Conservation (phyloP, 2,329 filamentous ascomycete genomes). For the Geosmithia putterillii region DNA sequence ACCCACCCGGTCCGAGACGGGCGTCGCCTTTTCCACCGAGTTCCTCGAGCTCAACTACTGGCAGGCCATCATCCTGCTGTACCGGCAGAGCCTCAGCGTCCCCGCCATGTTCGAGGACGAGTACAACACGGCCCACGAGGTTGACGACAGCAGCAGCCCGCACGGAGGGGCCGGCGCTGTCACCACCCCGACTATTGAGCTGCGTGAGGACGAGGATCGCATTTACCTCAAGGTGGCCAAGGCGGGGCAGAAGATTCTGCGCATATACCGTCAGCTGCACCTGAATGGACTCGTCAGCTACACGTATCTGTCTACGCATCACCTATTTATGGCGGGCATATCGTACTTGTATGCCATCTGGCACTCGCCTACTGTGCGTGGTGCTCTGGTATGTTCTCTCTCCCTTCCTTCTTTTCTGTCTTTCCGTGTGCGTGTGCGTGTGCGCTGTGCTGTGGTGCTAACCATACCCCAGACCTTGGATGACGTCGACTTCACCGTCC, state of each 20-base stretch:
- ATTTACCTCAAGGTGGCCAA: constrained; percentile 93
- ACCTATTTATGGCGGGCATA: constrained; percentile 93
- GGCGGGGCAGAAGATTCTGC: constrained; percentile 83
- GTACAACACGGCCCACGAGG: constrained; percentile 51
- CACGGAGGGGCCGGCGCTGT: constrained; percentile 28
- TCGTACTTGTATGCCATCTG: constrained; percentile 96
- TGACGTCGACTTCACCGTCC: constrained; percentile 93
- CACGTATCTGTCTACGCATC: constrained; percentile 89
- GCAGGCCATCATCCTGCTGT: constrained; percentile 94
- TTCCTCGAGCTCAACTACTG: constrained; percentile 95
- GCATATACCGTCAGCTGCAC: constrained; percentile 83
- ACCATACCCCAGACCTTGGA: constrained; percentile 38
- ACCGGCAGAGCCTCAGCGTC: constrained; percentile 79
- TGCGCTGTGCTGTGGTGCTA: background rate
- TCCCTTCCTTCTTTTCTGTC: background rate
- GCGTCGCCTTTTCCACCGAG: constrained; percentile 78
- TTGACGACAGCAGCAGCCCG: constrained; percentile 36
- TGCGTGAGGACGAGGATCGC: constrained; percentile 72
- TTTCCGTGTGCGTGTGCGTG: background rate
- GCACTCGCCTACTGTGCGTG: constrained; percentile 84
- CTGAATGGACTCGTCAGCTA: constrained; percentile 85
- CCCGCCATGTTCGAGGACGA: constrained; percentile 77
- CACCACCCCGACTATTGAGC: constrained; percentile 28
- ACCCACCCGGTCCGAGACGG: constrained; percentile 65
- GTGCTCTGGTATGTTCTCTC: constrained; percentile 56